These are phyloP conservation scores for Cryptococcus wingfieldii DNA, from an alignment of 1,284 basidiomycete genomes.

Conservation along the genomic window DNA sequence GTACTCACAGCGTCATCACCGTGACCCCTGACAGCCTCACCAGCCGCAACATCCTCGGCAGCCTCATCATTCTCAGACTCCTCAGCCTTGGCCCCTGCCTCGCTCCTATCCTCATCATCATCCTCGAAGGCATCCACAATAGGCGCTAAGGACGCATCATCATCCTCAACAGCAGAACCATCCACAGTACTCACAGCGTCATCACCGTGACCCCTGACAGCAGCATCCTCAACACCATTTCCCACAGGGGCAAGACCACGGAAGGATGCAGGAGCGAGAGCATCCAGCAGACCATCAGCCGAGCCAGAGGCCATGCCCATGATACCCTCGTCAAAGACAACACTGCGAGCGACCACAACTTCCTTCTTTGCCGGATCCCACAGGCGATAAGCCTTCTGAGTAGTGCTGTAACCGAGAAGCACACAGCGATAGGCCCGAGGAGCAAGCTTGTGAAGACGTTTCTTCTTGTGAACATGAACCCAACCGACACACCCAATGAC, in stretches of 20 bases:
- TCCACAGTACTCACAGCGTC: no score
- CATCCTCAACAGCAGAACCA: background rate
- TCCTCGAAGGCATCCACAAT: background rate
- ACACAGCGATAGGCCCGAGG: background rate
- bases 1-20: slow-evolving; percentile 1
- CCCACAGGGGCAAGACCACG: background rate
- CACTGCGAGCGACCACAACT: background rate
- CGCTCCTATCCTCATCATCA: slow-evolving; percentile 1
- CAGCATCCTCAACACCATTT: background rate
- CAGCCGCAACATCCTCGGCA: background rate
- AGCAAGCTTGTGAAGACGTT: background rate
- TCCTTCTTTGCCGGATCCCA: background rate
- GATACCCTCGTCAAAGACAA: background rate
- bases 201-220: no score
- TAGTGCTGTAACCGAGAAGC: slow-evolving; percentile 2
- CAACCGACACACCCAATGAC: slow-evolving; percentile 4
- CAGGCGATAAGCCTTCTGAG: slow-evolving; percentile 2
- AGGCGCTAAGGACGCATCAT: background rate
- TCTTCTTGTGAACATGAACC: slow-evolving; percentile 3
- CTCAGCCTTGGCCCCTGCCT: background rate
- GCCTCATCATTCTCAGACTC: background rate
- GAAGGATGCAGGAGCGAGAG: background rate
- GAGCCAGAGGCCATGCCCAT: background rate
- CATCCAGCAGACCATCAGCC: background rate
- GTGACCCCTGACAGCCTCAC: slow-evolving; percentile 5